Base-by-base conservation (phyloP, 192 early-diverging fungal species). In the Phycomyces nitens region DNA sequence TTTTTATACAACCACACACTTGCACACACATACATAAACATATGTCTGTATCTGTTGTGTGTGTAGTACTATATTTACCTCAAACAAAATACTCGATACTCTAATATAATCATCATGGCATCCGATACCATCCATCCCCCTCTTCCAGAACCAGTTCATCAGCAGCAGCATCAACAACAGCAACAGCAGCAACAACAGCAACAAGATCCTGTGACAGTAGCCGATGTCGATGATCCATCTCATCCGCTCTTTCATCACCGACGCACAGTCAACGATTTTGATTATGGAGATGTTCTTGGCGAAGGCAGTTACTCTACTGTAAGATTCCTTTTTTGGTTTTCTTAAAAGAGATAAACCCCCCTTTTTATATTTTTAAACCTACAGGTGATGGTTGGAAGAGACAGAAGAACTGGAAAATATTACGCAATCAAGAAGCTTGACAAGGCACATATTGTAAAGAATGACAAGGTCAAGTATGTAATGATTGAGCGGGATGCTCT, bases 281-380 rank as follows among this genome's bases (percentile, higher is more conserved):
- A 84, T 21, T 94, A 95, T 69, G 92, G 90, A 9, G 72, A 81
- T 54, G 81, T 86, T 0, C 75, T 99, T 18, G 97, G 97, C 58
- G 95, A 97, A 79, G 97, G 97, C 50, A 90, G 89, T 20, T 99
- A 95, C 75, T 98, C 97, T 10, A 94, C 97, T 0, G 93, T 86
- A 81, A 12, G 14, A 3, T n/a, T 47, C 18, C 3, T 65, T 43
- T 43, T 58, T 20, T 0, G 15, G 27, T 41, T 14, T 38, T 18
- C n/a, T n/a, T n/a, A n/a, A n/a, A n/a, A n/a, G n/a, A n/a, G n/a
- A n/a, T n/a, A n/a, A n/a, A n/a, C n/a, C n/a, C n/a, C n/a, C n/a
- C n/a, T 15, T 69, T 43, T 16, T 1, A 26, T 42, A 4, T 22
- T 22, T 49, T 23, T 24, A 18, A 15, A n/a, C n/a, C n/a, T n/a